Evolutionary conservation across 257 asterid species (phyloP).

Genomic region (Salvia hispanica): DNA sequence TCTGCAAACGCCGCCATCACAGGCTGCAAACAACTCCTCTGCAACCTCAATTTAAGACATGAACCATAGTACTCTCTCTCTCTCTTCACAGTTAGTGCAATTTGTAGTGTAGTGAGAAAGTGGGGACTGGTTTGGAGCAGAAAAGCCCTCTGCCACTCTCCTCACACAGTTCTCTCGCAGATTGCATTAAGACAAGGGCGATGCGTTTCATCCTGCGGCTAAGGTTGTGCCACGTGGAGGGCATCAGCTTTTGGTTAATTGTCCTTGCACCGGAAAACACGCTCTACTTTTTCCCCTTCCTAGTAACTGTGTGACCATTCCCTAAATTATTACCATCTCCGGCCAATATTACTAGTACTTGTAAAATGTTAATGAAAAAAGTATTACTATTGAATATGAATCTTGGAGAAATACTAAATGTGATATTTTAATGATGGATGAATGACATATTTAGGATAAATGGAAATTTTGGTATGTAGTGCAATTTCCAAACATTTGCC

Average conservation of each 20-base stretch:
- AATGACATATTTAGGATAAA: too few species aligned
- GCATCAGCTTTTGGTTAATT: slow-evolving; percentile 59
- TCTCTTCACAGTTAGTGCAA: slow-evolving; percentile 24
- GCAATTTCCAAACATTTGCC: too few species aligned
- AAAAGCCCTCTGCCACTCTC: slow-evolving; percentile 46
- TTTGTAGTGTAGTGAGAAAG: slow-evolving; percentile 22
- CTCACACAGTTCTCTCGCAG: slow-evolving; percentile 61
- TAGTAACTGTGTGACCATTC: slow-evolving; percentile 32
- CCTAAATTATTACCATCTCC: slow-evolving; percentile 26
- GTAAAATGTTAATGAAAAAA: too few species aligned
- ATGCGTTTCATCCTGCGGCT: slow-evolving; percentile 45
- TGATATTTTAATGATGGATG: too few species aligned
- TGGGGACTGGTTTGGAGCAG: slow-evolving; percentile 30
- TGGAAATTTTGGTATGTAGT: too few species aligned
- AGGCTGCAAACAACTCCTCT: slow-evolving; percentile 53
- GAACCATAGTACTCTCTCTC: slow-evolving; percentile 30
- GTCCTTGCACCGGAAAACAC: slow-evolving; percentile 89
- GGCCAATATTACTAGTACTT: too few species aligned
- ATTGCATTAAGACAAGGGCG: slow-evolving; percentile 41
- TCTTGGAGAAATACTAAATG: too few species aligned
- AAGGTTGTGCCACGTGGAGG: slow-evolving; percentile 40
- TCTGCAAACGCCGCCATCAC: slow-evolving; percentile 96
- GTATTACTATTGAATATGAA: too few species aligned
- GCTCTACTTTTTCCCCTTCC: slow-evolving; percentile 44
- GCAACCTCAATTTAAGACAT: slow-evolving; percentile 72